Conservation (phyloP, 169 alveolate species). For the Eimeria brunetti region DNA sequence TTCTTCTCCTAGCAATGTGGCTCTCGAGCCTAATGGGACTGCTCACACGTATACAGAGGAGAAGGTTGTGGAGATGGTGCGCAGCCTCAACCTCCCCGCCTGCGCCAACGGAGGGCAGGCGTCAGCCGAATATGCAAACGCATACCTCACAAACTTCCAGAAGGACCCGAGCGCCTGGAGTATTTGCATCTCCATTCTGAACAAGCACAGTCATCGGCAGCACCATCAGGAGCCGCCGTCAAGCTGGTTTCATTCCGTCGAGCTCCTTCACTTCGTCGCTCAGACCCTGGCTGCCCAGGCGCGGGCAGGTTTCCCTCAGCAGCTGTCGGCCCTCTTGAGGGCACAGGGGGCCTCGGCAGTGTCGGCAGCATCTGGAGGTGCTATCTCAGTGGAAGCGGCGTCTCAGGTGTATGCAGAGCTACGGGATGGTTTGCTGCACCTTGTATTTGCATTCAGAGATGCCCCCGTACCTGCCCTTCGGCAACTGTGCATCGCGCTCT, state of each 20-base stretch:
- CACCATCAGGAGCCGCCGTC: neutral
- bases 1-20: neutral
- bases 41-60: slow-evolving; percentile 41
- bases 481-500: slow-evolving; percentile 65
- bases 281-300: slow-evolving; percentile 81
- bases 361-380: neutral
- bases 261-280: slow-evolving; percentile 68
- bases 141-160: slow-evolving; percentile 76
- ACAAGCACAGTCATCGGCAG: slow-evolving; percentile 34
- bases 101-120: neutral
- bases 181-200: slow-evolving; percentile 76
- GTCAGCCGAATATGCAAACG: slow-evolving; percentile 65
- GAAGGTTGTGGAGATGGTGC: slow-evolving; percentile 47
- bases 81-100: slow-evolving; percentile 18
- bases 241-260: neutral
- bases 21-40: neutral
- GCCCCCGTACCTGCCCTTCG: slow-evolving; percentile 68
- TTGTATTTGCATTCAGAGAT: slow-evolving; percentile 60
- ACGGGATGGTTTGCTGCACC: slow-evolving; percentile 74
- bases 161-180: slow-evolving; percentile 78
- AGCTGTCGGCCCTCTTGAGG: slow-evolving; percentile 59
- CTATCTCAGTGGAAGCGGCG: neutral
- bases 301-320: slow-evolving; percentile 83
- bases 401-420: slow-evolving; percentile 66
- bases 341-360: neutral